These are phyloP conservation scores for Chaetomium sp. DNA, from an alignment of 2,329 filamentous ascomycete genomes.

Conservation along the genomic window DNA sequence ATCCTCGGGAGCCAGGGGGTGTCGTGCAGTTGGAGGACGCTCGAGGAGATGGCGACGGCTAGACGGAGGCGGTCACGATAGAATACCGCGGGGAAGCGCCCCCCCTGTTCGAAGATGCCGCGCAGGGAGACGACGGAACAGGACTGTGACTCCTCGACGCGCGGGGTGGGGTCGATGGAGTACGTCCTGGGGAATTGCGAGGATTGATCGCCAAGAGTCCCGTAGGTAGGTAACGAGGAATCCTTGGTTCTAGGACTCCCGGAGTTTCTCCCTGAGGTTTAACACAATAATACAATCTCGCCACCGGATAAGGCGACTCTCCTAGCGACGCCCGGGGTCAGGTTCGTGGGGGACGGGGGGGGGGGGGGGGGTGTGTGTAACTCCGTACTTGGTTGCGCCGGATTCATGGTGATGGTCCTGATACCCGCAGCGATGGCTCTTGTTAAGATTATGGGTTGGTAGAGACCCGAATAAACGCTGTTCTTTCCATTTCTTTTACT, in stretches of 20 bases:
- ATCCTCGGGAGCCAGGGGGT: conserved; percentile 22
- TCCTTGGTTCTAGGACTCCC: neutral
- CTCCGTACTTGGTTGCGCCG: too few relatives aligned
- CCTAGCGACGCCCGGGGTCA: neutral
- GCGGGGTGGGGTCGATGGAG: neutral
- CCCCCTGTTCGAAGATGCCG: conserved; percentile 20
- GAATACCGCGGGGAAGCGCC: neutral
- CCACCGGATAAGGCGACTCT: neutral
- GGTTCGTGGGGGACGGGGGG: too few relatives aligned
- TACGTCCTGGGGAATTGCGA: neutral
- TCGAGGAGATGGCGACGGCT: conserved; percentile 16
- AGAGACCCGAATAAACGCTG: neutral
- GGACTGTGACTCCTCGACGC: neutral
- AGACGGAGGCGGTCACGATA: conserved; percentile 29
- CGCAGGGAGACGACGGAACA: conserved; percentile 23
- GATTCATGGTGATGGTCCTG: neutral
- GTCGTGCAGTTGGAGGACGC: conserved; percentile 22
- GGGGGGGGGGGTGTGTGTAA: too few relatives aligned
- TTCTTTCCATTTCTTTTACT: neutral
- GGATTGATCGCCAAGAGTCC: neutral
- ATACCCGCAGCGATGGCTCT: neutral
- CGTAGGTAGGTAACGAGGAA: neutral
- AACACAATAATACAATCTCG: neutral
- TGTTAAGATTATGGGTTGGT: neutral
- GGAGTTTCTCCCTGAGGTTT: neutral